These are phyloP conservation scores for Ophiosphaerella narmari DNA, from an alignment of 2,329 filamentous ascomycete species.

Conservation along the genomic window DNA sequence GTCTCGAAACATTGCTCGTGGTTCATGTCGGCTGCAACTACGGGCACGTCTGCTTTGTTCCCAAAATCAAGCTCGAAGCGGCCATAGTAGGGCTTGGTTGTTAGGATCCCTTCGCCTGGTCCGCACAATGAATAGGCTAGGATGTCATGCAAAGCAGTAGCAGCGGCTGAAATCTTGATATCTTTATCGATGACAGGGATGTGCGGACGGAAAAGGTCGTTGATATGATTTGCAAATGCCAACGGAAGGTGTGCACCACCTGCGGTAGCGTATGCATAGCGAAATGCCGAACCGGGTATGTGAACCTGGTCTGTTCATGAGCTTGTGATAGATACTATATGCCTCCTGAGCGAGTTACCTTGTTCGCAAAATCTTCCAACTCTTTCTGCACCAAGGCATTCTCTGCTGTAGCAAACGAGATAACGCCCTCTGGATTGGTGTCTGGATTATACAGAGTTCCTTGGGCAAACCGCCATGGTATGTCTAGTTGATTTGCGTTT, in stretches of 20 bases:
- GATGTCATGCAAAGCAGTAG: constrained; percentile 51
- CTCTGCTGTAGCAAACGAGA: constrained; percentile 59
- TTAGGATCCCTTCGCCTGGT: constrained; percentile 53
- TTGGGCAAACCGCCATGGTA: constrained; percentile 17
- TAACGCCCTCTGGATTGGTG: constrained; percentile 50
- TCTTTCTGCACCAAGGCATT: constrained; percentile 57
- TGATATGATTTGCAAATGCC: constrained; percentile 51
- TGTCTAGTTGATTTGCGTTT: constrained; percentile 13
- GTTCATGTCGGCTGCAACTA: constrained; percentile 21
- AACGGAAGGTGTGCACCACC: constrained; percentile 45
- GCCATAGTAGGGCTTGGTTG: constrained; percentile 54
- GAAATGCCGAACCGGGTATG: constrained; percentile 44
- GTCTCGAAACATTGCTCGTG: constrained; percentile 17
- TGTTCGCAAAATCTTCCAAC: constrained; percentile 49
- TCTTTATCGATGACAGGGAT: constrained; percentile 40
- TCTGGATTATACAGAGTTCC: constrained; percentile 45
- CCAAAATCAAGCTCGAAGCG: constrained; percentile 57
- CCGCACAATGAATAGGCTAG: constrained; percentile 51
- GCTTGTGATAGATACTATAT: too few relatives aligned
- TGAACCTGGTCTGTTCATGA: constrained; percentile 20
- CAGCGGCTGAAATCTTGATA: constrained; percentile 48
- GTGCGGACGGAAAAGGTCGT: constrained; percentile 35
- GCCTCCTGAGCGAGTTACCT: background rate
- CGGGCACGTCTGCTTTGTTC: constrained; percentile 41
- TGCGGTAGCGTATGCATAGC: constrained; percentile 46